Percentiles rank a stretch among this genome's conserved stretches.
phyloP scores from a whole-genome alignment of 1,284 basidiomycete species.

The Sanghuangporus baumii region DNA sequence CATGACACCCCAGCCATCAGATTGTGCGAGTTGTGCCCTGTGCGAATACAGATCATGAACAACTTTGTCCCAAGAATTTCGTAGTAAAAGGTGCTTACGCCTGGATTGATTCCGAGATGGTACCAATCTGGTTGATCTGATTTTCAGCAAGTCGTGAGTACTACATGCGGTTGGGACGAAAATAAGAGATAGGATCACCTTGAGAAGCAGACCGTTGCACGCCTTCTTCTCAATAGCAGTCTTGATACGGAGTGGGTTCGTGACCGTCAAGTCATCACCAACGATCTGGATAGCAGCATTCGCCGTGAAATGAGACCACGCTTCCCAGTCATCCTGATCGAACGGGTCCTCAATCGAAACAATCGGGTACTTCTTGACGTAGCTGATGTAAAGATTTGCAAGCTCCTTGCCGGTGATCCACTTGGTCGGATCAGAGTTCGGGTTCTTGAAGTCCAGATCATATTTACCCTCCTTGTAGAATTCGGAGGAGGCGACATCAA shows the following conservation, averaged over 20 bases:
- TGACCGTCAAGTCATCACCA: constrained; percentile 97
- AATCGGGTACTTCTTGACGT: constrained; percentile 91
- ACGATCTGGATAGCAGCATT: constrained; percentile 84
- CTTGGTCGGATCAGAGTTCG: constrained; percentile 96
- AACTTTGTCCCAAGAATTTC: not conserved
- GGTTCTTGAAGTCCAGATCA: constrained; percentile 99
- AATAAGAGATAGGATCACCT: constrained; percentile 41
- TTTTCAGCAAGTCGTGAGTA: constrained; percentile 1
- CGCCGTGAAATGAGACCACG: constrained; percentile 90
- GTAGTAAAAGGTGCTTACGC: constrained; percentile 47
- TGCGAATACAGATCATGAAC: constrained; percentile 3
- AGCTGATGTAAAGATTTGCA: constrained; percentile 86
- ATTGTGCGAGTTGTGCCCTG: constrained; percentile 94
- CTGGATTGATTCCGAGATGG: constrained; percentile 97
- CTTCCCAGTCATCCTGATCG: constrained; percentile 99
- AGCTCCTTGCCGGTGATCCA: constrained; percentile 94
- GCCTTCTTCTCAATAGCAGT: constrained; percentile 99
- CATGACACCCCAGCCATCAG: constrained; percentile 99
- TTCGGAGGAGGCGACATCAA: constrained; percentile 98
- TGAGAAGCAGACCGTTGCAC: constrained; percentile 97
- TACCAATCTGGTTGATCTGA: constrained; percentile 96
- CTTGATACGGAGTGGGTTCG: constrained; percentile 97
- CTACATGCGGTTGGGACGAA: not conserved
- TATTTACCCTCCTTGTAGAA: constrained; percentile 99
- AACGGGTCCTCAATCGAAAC: constrained; percentile 99